Evolutionary conservation across 495 filamentous ascomycete genomes (phyloP).

Genomic region (Chaetomidium leptoderma): DNA sequence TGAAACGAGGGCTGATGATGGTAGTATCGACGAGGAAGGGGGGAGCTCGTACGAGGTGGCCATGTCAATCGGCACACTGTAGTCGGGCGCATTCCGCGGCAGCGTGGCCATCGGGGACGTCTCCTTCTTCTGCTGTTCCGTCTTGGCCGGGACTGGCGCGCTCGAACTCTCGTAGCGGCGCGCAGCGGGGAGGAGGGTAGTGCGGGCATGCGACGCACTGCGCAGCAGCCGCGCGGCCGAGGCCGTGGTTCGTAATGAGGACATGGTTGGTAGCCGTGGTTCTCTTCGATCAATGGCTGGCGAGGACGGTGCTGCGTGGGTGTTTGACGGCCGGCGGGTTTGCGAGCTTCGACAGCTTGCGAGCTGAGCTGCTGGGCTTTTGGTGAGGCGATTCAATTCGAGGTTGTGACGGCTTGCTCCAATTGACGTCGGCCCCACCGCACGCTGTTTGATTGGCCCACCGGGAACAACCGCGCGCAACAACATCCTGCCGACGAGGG

Average conservation of each 20-base stretch:
- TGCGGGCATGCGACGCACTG: conserved; percentile 34
- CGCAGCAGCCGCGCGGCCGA: conserved; percentile 45
- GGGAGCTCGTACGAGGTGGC: conserved; percentile 64
- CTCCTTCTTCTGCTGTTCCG: conserved; percentile 25
- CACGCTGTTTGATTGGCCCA: conserved; percentile 23
- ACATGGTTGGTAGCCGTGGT: conserved; percentile 28
- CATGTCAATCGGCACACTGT: conserved; percentile 70
- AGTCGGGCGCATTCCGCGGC: conserved; percentile 68
- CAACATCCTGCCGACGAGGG: conserved; percentile 29
- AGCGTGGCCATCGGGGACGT: conserved; percentile 33
- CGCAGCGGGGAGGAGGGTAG: conserved; percentile 37
- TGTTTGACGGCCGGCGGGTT: background rate
- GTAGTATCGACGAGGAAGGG: background rate
- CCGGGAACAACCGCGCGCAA: conserved; percentile 34
- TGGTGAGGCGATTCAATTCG: conserved; percentile 14
- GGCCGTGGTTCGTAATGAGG: conserved; percentile 38
- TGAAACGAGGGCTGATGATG: too few species aligned
- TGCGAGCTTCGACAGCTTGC: background rate
- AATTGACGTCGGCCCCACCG: conserved; percentile 16
- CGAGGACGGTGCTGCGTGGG: background rate
- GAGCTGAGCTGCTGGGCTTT: background rate
- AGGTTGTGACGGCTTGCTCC: conserved; percentile 12
- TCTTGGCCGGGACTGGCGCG: conserved; percentile 28
- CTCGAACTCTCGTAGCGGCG: conserved; percentile 46
- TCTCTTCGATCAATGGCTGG: too few species aligned